phyloP scores from a whole-genome alignment of 2,329 filamentous ascomycete genomes.

The Talaromyces atroroseus region DNA sequence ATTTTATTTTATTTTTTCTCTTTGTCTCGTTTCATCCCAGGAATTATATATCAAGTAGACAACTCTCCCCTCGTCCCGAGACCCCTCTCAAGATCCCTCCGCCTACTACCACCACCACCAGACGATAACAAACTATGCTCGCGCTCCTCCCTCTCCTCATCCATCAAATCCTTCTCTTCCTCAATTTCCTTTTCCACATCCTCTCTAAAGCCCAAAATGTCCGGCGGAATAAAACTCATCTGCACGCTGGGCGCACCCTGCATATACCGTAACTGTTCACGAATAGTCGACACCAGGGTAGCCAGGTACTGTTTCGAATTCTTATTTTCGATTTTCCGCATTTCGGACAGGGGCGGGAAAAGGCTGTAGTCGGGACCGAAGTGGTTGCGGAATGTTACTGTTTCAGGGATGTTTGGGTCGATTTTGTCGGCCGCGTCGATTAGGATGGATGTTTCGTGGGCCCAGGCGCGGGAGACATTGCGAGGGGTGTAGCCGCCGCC shows the following conservation, averaged over 20 bases:
- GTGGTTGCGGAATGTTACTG: constrained; percentile 80
- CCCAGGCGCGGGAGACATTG: constrained; percentile 95
- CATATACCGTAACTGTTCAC: constrained; percentile 82
- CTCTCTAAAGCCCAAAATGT: constrained; percentile 55
- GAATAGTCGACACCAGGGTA: constrained; percentile 70
- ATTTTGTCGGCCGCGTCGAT: constrained; percentile 69
- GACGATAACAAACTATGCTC: constrained; percentile 18
- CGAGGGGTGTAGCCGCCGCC: constrained; percentile 94
- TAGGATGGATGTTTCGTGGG: constrained; percentile 89
- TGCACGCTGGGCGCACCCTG: constrained; percentile 81
- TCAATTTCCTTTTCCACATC: constrained; percentile 45
- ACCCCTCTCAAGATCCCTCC: constrained; percentile 32
- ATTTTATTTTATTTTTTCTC: too few relatives aligned
- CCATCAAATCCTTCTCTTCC: constrained; percentile 35
- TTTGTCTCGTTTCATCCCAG: too few relatives aligned
- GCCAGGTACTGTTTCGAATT: constrained; percentile 72
- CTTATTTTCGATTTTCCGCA: constrained; percentile 63
- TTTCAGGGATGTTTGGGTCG: constrained; percentile 65
- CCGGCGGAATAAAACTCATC: constrained; percentile 72
- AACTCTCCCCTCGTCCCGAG: constrained; percentile 32
- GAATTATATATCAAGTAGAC: constrained; percentile 33
- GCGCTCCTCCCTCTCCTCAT: constrained; percentile 39
- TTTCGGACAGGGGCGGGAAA: constrained; percentile 79
- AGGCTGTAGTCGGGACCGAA: constrained; percentile 84
- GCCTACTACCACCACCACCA: constrained; percentile 17